Percentiles rank a stretch among this genome's conserved stretches.
Evolutionary conservation across 1,284 basidiomycete species (phyloP).

Genomic region (Heliocybe sulcata): DNA sequence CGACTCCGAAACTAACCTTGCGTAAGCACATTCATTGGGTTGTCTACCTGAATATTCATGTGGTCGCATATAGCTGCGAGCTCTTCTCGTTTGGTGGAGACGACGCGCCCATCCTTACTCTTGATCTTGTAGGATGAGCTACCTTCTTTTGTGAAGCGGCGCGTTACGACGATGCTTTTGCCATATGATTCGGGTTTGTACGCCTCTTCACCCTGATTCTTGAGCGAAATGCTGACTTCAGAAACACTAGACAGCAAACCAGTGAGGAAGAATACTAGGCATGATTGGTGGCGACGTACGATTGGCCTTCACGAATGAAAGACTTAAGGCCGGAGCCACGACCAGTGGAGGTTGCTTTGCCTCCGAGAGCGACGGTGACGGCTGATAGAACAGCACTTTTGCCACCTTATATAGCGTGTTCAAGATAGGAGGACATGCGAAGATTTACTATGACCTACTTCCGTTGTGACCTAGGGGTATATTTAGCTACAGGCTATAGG

Average conservation of each 20-base stretch:
- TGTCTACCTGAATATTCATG: slow-evolving; percentile 96
- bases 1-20: slow-evolving; percentile 53
- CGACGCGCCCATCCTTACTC: slow-evolving; percentile 53
- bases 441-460: slow-evolving; percentile 40
- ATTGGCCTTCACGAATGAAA: slow-evolving; percentile 83
- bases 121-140: slow-evolving; percentile 81
- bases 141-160: slow-evolving; percentile 75
- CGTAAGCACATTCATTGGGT: slow-evolving; percentile 91
- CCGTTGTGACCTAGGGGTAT: slow-evolving; percentile 61
- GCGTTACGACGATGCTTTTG: slow-evolving; percentile 79
- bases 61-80: slow-evolving; percentile 85
- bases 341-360: slow-evolving; percentile 85
- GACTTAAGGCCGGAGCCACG: slow-evolving; percentile 83
- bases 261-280: background rate
- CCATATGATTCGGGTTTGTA: slow-evolving; percentile 82
- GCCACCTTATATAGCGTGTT: slow-evolving; percentile 51
- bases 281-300: slow-evolving; percentile 36
- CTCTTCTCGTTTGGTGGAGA: slow-evolving; percentile 83
- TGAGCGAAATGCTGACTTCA: slow-evolving; percentile 75
- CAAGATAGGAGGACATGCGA: background rate
- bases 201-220: slow-evolving; percentile 88
- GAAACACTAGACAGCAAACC: slow-evolving; percentile 40
- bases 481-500: background rate
- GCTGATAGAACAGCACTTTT: slow-evolving; percentile 95
- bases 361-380: slow-evolving; percentile 90